Evolutionary conservation across 2,329 filamentous ascomycete genomes (phyloP).

Genomic region (Colletotrichum nymphaeae): DNA sequence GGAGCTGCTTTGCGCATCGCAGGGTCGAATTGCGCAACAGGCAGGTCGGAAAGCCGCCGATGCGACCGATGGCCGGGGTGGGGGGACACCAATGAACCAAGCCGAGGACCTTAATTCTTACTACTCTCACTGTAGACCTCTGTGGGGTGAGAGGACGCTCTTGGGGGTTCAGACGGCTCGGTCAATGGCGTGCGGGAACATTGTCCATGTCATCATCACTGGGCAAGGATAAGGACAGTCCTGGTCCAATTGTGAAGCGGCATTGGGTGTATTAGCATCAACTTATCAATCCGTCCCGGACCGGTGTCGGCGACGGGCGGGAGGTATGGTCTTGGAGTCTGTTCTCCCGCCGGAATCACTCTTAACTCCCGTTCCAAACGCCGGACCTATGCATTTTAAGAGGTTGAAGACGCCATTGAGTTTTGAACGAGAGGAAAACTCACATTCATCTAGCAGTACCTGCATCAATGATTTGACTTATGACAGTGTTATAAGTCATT

Average conservation of each 20-base stretch:
- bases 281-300: slow-evolving; percentile 1
- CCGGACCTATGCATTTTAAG: not conserved
- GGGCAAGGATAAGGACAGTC: not conserved
- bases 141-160: not conserved
- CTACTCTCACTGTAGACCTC: not conserved
- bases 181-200: not conserved
- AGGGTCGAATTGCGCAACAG: slow-evolving; percentile 32
- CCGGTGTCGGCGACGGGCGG: slow-evolving; percentile 24
- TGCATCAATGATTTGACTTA: not conserved
- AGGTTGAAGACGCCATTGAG: not conserved
- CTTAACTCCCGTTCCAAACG: not conserved
- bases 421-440: not conserved
- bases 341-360: not conserved
- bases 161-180: slow-evolving; percentile 6
- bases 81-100: no score
- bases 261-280: not conserved
- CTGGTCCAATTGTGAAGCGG: not conserved
- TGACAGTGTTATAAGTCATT: not conserved
- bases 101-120: no score
- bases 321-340: not conserved
- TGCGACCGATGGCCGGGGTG: slow-evolving; percentile 5
- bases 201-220: slow-evolving; percentile 4
- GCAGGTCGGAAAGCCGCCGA: slow-evolving; percentile 29
- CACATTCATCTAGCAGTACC: not conserved
- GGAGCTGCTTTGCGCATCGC: slow-evolving; percentile 29